A percentile compares a stretch with the other conserved stretches of the same genome.
Conservation (phyloP, 306 rosid genomes). For the Hippophae rhamnoides region DNA sequence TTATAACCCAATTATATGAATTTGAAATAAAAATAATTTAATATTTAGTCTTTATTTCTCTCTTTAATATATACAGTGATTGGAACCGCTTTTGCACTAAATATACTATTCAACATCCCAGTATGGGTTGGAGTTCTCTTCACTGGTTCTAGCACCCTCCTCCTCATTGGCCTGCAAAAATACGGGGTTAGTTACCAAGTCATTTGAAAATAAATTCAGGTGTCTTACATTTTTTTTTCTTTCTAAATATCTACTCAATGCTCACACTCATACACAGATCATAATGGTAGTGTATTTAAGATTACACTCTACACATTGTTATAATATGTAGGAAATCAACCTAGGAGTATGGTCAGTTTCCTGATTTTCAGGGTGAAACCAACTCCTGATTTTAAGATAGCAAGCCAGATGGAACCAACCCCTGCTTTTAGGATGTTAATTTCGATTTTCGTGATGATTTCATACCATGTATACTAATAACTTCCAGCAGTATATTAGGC, state of each 20-base stretch:
- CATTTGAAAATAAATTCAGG: neutral
- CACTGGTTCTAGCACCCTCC: slow-evolving; percentile 70
- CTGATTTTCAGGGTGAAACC: too few relatives aligned
- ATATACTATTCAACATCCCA: slow-evolving; percentile 68
- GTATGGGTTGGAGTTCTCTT: slow-evolving; percentile 72
- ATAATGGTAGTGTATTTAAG: too few relatives aligned
- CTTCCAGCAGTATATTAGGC: too few relatives aligned
- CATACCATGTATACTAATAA: too few relatives aligned
- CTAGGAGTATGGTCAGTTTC: too few relatives aligned
- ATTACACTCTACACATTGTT: too few relatives aligned
- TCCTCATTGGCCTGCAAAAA: slow-evolving; percentile 70
- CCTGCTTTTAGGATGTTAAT: too few relatives aligned
- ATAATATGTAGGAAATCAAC: too few relatives aligned
- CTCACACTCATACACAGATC: neutral
- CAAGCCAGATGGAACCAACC: too few relatives aligned
- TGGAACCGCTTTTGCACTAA: slow-evolving; percentile 82
- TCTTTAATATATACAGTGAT: slow-evolving; percentile 41
- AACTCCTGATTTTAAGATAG: too few relatives aligned
- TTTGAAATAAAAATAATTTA: neutral
- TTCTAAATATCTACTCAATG: neutral
- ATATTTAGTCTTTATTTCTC: neutral
- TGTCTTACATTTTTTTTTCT: neutral
- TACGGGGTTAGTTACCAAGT: slow-evolving; percentile 45
- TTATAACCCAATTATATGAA: neutral
- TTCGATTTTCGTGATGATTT: too few relatives aligned